A percentile compares a stretch with the other conserved stretches of the same genome.
Evolutionary conservation across 2,329 filamentous ascomycete species (phyloP).

Genomic region (Helotiales sp.): DNA sequence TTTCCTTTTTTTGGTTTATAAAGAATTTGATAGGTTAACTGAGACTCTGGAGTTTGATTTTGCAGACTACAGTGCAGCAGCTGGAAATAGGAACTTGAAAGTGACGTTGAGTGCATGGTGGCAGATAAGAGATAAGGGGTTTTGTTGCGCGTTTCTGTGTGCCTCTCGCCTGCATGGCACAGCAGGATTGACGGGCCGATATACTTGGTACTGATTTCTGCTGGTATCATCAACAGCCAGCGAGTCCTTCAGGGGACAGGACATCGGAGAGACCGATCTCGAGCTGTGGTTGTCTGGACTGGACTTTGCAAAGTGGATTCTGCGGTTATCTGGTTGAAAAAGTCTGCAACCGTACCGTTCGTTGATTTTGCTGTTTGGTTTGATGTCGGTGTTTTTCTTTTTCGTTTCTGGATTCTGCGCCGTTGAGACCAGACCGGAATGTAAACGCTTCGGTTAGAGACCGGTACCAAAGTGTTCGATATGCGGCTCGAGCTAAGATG

Average conservation of each 20-base stretch:
- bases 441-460: not conserved
- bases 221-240: too few species aligned
- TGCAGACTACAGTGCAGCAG: not conserved
- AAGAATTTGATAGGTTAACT: not conserved
- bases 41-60: not conserved
- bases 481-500: conserved; percentile 6
- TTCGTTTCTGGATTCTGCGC: not conserved
- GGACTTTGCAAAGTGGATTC: too few species aligned
- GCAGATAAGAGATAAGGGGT: not conserved
- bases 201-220: too few species aligned
- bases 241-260: too few species aligned
- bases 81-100: not conserved
- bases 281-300: too few species aligned
- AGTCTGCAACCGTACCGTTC: too few species aligned
- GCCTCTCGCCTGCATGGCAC: not conserved
- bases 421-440: too few species aligned
- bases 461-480: not conserved
- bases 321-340: too few species aligned
- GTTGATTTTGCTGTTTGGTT: too few species aligned
- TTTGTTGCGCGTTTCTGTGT: not conserved
- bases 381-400: too few species aligned
- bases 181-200: too few species aligned
- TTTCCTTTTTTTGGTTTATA: not conserved
- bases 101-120: conserved; percentile 7
- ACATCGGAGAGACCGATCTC: too few species aligned